Base-by-base conservation (phyloP, 2,329 filamentous ascomycete genomes). In the Tolypocladium pustulatum region DNA sequence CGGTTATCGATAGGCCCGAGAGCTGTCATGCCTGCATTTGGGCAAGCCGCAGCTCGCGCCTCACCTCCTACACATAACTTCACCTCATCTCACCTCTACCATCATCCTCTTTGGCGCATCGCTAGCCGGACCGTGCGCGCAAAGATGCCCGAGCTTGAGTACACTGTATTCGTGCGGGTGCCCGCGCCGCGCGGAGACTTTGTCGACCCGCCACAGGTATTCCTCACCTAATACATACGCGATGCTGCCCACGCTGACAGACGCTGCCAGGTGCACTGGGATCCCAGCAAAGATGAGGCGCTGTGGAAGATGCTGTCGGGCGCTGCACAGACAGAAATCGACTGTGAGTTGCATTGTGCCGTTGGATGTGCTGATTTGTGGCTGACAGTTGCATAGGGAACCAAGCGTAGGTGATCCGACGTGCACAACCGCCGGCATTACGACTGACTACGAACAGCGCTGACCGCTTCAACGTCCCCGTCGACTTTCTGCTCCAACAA, bases 281-380 rank as follows among this genome's bases (percentile, higher is more conserved):
- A 92, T 72, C 81, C 87, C 1, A 78, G 81, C 27, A 97, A 97
- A 72, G 94, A 97, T 68, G 88, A 90, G 60, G 85, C 85, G 12
- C 75, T 99, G 20, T 99, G 94, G 94, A 90, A 90, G 71, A 85
- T 96, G 56, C 82, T 97, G 7, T 96, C 91, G 0, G 87, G 87
- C 61, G 85, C 88, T 37, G 85, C 89, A 2, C 90, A 91, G 69
- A 89, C 86, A 59, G 89, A 96, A 68, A 86, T 97, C 68, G 86
- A 97, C 71, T 99, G 93, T 95, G 78, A 71, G 78, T 67, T 63
- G 22, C 52, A 54, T n/a, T 22, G 22, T 17, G 32, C 2, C 15
- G 5, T n/a, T 7, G 6, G 8, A 20, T 15, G 10, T 15, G 8
- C 17, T 22, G 49, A 36, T 36, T 5, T 27, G 38, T 57, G 58